Conservation (phyloP, 345 rosid species). For the Linum tenue region DNA sequence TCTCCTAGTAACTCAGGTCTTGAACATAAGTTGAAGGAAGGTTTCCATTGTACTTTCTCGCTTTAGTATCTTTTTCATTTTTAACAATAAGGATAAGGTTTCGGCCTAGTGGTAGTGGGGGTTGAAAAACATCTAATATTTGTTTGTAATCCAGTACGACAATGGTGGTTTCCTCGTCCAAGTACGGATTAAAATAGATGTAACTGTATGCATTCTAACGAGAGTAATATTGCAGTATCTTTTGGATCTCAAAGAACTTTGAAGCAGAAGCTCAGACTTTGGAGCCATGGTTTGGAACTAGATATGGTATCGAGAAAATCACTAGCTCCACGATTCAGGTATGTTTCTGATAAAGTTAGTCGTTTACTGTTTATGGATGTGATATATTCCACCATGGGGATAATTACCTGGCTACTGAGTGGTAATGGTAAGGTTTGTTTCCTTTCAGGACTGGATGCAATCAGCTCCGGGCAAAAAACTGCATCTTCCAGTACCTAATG, state of each 20-base stretch:
- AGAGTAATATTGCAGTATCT: conserved; percentile 42
- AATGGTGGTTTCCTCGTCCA: too few relatives aligned
- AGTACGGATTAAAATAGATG: too few relatives aligned
- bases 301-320: conserved; percentile 61
- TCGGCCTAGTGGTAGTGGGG: too few relatives aligned
- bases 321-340: conserved; percentile 56
- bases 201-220: too few relatives aligned
- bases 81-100: too few relatives aligned
- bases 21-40: too few relatives aligned
- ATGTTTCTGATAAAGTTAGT: conserved; percentile 4
- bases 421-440: conserved; percentile 8
- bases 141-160: not conserved
- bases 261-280: conserved; percentile 61
- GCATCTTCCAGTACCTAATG: conserved; percentile 63
- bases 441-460: conserved; percentile 67
- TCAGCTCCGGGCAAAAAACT: conserved; percentile 52
- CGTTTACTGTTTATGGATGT: not conserved
- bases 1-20: too few relatives aligned
- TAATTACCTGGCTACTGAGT: not conserved
- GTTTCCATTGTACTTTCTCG: too few relatives aligned
- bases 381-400: not conserved
- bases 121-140: conserved; percentile 2
- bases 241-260: conserved; percentile 90
- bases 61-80: too few relatives aligned
- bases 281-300: conserved; percentile 92